Percentiles rank a stretch among this genome's conserved stretches.
phyloP scores from a whole-genome alignment of 83 land plant genomes.

The Thuja plicata region DNA sequence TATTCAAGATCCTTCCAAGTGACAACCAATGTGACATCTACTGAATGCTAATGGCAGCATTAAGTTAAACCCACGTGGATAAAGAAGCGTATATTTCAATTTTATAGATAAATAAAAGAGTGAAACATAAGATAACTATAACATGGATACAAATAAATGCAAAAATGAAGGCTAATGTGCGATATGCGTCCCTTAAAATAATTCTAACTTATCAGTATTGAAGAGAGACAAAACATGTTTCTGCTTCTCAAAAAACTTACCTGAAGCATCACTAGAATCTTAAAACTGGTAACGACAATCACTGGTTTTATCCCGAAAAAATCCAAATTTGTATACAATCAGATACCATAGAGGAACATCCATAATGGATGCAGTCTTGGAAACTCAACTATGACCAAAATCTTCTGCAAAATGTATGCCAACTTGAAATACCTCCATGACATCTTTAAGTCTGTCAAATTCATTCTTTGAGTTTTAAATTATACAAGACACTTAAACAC shows the following conservation, averaged over 20 bases:
- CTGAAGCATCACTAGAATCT: not conserved
- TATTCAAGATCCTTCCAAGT: not conserved
- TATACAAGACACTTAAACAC: not conserved
- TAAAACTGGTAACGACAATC: too few species aligned
- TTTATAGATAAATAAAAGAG: too few species aligned
- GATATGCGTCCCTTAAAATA: not conserved
- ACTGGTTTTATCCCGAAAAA: not conserved
- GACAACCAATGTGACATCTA: not conserved
- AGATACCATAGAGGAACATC: not conserved
- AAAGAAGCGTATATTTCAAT: too few species aligned
- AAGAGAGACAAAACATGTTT: not conserved
- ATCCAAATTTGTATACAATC: not conserved
- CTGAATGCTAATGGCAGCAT: not conserved
- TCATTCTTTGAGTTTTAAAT: not conserved
- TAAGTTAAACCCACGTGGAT: too few species aligned
- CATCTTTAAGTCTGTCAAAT: not conserved
- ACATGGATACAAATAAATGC: not conserved
- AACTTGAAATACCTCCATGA: not conserved
- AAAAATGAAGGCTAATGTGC: not conserved
- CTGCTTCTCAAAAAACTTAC: not conserved
- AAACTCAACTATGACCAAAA: not conserved
- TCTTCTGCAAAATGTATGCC: not conserved
- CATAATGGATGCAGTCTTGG: not conserved
- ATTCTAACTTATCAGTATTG: not conserved
- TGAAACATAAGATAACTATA: too few species aligned